Evolutionary conservation across 2,329 filamentous ascomycete genomes (phyloP), one percentile per base, ranked within the genome.

Genomic region (Aspergillus proliferans): DNA sequence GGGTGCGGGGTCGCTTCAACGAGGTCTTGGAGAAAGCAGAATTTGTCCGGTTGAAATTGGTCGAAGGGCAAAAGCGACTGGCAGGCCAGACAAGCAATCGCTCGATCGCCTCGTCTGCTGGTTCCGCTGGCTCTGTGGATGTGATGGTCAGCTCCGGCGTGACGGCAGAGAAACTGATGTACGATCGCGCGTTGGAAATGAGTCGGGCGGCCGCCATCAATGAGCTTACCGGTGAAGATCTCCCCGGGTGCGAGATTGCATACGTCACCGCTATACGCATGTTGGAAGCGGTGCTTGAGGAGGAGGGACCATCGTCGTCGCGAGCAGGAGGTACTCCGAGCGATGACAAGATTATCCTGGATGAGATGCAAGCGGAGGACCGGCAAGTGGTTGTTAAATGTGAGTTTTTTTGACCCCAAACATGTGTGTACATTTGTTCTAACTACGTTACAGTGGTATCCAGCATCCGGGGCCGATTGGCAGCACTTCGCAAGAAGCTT

Each of bases 21-120:
- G 93, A 97, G 66, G 93, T 95, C 36, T 75, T 97, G 52, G 91
- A 96, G 71, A 98, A 98, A 73, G 91, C 91, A 1, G 92, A 97
- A 63, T 80, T 96, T 55, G 90, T 95, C n/a, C 87, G 89, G 43
- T 76, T 91, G 43, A 94, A 91, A 66, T 78, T 98, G 44, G 77
- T 89, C 41, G 88, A 95, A 53, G 89, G 87, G 4, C 93, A 98
- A 67, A 86, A 84, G 65, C 81, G 84, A 58, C 76, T 98, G 4
- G 76, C 83, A 43, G 87, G 93, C 58, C 92, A 98, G 59, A 86
- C 90, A 1, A 86, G 84, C 58, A 89, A 97, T 62, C 84, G 88
- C 47, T 80, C 79, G 2, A 69, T 76, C 24, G 80, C 81, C 18
- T 80, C 79, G 2, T 74, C 76, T 30, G 74, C 80, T 3, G 76